These are phyloP conservation scores for Penicillium egyptiacum DNA, from an alignment of 495 filamentous ascomycete genomes.

Conservation along the genomic window DNA sequence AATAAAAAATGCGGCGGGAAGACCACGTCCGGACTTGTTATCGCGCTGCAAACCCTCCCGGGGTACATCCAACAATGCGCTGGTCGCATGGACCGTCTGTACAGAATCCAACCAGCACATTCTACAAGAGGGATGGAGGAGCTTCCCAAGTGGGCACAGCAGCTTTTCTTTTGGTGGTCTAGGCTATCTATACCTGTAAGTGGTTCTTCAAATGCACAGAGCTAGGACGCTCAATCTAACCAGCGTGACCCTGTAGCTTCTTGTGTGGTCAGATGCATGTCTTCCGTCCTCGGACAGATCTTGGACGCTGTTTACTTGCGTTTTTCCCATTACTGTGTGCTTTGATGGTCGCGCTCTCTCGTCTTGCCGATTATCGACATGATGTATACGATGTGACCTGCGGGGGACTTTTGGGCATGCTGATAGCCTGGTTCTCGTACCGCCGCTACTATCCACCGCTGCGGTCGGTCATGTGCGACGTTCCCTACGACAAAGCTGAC, in stretches of 20 bases:
- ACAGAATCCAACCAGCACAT: slow-evolving; percentile 74
- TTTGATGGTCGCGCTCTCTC: slow-evolving; percentile 82
- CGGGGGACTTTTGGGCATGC: slow-evolving; percentile 71
- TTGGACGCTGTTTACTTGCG: slow-evolving; percentile 58
- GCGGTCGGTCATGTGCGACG: slow-evolving; percentile 49
- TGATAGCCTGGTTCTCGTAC: slow-evolving; percentile 80
- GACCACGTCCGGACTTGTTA: slow-evolving; percentile 87
- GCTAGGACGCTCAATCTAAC: not conserved
- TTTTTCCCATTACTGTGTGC: slow-evolving; percentile 74
- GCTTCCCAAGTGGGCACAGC: slow-evolving; percentile 87
- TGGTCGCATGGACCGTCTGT: slow-evolving; percentile 77
- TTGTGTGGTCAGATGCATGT: slow-evolving; percentile 76
- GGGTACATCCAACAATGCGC: slow-evolving; percentile 60
- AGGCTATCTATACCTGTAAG: slow-evolving; percentile 71
- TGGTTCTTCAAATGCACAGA: not conserved
- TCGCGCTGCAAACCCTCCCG: slow-evolving; percentile 75
- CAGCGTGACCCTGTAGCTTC: slow-evolving; percentile 47
- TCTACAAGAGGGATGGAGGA: slow-evolving; percentile 90
- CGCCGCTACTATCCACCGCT: slow-evolving; percentile 64
- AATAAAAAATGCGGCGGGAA: slow-evolving; percentile 87
- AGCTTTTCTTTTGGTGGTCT: slow-evolving; percentile 84
- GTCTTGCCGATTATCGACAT: slow-evolving; percentile 91
- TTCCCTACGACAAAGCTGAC: slow-evolving; percentile 53
- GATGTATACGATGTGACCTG: slow-evolving; percentile 88
- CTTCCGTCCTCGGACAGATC: slow-evolving; percentile 71